Conservation (phyloP, 306 rosid genomes). For the Dicorynia guianensis region DNA sequence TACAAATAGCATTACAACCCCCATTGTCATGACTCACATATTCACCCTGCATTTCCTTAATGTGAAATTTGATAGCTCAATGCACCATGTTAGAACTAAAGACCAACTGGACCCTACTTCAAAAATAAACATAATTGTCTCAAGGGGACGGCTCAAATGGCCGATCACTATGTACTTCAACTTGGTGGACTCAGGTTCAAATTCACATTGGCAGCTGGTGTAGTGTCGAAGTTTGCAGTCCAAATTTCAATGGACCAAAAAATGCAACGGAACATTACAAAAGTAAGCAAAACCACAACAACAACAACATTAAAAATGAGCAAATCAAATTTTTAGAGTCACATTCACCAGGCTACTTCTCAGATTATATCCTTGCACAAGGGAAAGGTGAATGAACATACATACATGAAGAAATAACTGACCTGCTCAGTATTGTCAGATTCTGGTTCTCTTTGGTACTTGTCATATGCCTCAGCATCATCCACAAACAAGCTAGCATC, state of each 20-base stretch:
- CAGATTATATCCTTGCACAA: not conserved
- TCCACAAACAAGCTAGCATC: constrained; percentile 97
- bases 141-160: too few relatives aligned
- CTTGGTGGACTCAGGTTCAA: too few relatives aligned
- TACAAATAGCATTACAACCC: too few relatives aligned
- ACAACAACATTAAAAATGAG: not conserved
- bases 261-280: not conserved
- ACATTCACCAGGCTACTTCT: not conserved
- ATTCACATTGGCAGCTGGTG: too few relatives aligned
- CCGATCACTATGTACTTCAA: too few relatives aligned
- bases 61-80: too few relatives aligned
- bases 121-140: too few relatives aligned
- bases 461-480: constrained; percentile 92
- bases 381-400: constrained; percentile 15
- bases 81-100: too few relatives aligned
- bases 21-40: too few relatives aligned
- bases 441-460: constrained; percentile 76
- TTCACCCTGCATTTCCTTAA: too few relatives aligned
- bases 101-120: too few relatives aligned
- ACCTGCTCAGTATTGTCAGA: constrained; percentile 61
- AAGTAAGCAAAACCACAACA: not conserved
- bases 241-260: not conserved
- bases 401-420: constrained; percentile 33
- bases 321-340: not conserved
- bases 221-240: not conserved